Evolutionary conservation across 768 basidiomycete species (phyloP).

Genomic region (Cubamyces lactineus): DNA sequence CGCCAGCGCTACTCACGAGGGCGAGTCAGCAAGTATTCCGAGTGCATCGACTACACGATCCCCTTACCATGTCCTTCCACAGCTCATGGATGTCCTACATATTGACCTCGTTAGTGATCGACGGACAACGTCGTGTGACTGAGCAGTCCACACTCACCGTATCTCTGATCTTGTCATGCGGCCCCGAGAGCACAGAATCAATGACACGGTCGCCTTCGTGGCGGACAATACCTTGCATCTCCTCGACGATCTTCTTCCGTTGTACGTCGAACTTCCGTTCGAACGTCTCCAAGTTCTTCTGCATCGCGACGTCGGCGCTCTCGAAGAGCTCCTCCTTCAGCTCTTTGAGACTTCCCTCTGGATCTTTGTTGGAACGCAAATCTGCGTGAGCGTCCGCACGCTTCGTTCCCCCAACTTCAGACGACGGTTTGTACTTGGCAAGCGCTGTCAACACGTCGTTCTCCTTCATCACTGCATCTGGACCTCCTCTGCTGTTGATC

Average conservation of each 20-base stretch:
- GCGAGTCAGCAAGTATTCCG: too few relatives aligned
- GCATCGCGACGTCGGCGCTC: constrained; percentile 36
- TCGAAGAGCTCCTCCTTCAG: constrained; percentile 33
- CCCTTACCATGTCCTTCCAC: constrained; percentile 55
- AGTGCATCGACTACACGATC: too few relatives aligned
- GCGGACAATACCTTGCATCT: constrained; percentile 33
- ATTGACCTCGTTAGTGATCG: neutral
- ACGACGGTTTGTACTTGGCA: constrained; percentile 23
- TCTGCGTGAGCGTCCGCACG: neutral
- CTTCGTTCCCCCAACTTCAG: constrained; percentile 13
- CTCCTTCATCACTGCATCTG: constrained; percentile 38
- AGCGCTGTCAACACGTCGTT: constrained; percentile 36
- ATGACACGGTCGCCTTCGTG: constrained; percentile 46
- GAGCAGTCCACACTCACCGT: constrained; percentile 31
- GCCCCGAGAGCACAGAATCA: constrained; percentile 42
- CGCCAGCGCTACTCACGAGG: constrained; percentile 46
- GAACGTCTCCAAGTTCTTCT: constrained; percentile 46
- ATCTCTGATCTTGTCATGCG: constrained; percentile 50
- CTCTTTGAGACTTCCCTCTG: constrained; percentile 20
- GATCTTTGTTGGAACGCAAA: neutral
- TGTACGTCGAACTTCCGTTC: constrained; percentile 52
- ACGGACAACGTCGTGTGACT: constrained; percentile 15
- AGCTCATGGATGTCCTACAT: constrained; percentile 50
- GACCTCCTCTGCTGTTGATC: constrained; percentile 44
- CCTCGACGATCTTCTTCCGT: constrained; percentile 41